phyloP scores from a whole-genome alignment of 768 basidiomycete genomes.

The Kwoniella pini region DNA sequence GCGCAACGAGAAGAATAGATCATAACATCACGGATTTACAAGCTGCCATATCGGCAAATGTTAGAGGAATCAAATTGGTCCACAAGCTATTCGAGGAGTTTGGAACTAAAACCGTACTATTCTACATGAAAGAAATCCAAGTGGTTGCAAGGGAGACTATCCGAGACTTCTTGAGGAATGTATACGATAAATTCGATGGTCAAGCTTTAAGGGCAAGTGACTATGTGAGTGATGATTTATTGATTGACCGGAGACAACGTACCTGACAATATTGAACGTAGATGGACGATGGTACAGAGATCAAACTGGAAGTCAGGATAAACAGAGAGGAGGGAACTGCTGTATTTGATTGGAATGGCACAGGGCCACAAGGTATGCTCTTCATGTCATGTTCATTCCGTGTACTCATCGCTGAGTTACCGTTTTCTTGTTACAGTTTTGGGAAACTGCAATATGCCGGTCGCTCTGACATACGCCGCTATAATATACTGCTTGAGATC shows the following conservation, averaged over 20 bases:
- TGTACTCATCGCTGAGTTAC: not conserved
- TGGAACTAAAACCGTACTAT: slow-evolving; percentile 36
- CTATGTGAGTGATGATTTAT: slow-evolving; percentile 56
- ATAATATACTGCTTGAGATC: slow-evolving; percentile 50
- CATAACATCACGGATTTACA: slow-evolving; percentile 49
- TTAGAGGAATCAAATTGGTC: slow-evolving; percentile 63
- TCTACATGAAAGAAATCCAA: slow-evolving; percentile 43
- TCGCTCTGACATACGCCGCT: slow-evolving; percentile 40
- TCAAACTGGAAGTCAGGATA: slow-evolving; percentile 71
- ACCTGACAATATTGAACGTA: slow-evolving; percentile 13
- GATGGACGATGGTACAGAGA: slow-evolving; percentile 54
- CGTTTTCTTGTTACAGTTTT: slow-evolving; percentile 10
- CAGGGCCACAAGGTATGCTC: slow-evolving; percentile 26
- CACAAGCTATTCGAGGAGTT: slow-evolving; percentile 63
- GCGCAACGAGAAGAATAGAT: slow-evolving; percentile 41
- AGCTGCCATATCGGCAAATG: slow-evolving; percentile 43
- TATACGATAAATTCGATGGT: slow-evolving; percentile 49
- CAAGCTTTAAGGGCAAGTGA: slow-evolving; percentile 64
- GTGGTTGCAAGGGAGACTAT: slow-evolving; percentile 43
- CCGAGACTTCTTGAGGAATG: slow-evolving; percentile 40
- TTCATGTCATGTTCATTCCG: not conserved
- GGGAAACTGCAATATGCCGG: slow-evolving; percentile 49
- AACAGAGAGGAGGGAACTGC: slow-evolving; percentile 74
- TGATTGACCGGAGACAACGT: not conserved
- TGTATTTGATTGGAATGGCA: slow-evolving; percentile 71